phyloP scores from a whole-genome alignment of 352 stramenopile genomes.

The Phytophthora citrophthora region DNA sequence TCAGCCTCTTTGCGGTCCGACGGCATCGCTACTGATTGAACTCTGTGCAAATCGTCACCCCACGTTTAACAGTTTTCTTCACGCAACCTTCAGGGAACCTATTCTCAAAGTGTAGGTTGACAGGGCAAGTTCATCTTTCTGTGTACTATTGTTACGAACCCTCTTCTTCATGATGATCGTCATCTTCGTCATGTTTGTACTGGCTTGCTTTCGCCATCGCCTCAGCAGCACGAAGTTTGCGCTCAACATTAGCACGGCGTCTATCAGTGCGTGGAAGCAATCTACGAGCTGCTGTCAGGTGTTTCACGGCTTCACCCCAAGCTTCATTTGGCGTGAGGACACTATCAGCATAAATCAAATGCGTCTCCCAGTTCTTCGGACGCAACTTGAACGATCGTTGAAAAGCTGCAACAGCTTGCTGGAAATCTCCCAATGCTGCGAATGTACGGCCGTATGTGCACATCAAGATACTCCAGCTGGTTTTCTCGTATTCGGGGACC shows the following conservation, averaged over 20 bases:
- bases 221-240: constrained; percentile 66
- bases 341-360: constrained; percentile 85
- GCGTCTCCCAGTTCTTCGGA: constrained; percentile 84
- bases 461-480: constrained; percentile 85
- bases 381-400: constrained; percentile 81
- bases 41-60: neutral
- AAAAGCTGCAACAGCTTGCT: constrained; percentile 82
- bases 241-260: constrained; percentile 52
- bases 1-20: constrained; percentile 11
- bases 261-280: constrained; percentile 65
- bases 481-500: constrained; percentile 81
- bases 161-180: constrained; percentile 36
- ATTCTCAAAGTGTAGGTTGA: neutral
- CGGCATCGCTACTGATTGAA: constrained; percentile 1
- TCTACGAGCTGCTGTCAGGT: constrained; percentile 65
- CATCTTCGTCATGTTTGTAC: constrained; percentile 23
- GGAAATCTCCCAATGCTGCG: constrained; percentile 66
- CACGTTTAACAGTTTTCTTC: constrained; percentile 6
- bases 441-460: constrained; percentile 85
- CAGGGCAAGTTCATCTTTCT: constrained; percentile 1
- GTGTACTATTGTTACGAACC: constrained; percentile 35
- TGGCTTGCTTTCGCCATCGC: constrained; percentile 34
- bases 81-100: constrained; percentile 1
- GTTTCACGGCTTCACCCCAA: constrained; percentile 75
- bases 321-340: constrained; percentile 78